Percentiles rank a stretch among this genome's conserved stretches.
These are phyloP conservation scores for Trichoderma aggressivum DNA, from an alignment of 2,329 filamentous ascomycete species.

Conservation along the genomic window DNA sequence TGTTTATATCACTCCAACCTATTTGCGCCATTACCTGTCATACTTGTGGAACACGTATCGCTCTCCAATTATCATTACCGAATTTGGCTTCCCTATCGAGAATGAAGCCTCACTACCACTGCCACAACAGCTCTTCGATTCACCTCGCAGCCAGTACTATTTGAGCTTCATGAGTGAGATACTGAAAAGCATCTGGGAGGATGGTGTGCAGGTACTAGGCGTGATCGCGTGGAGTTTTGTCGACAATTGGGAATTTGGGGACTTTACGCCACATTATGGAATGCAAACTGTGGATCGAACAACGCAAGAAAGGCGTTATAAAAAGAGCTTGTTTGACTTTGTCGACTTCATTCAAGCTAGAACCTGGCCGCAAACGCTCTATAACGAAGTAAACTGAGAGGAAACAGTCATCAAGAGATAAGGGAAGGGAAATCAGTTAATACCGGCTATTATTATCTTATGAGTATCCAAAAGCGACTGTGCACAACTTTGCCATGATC, in stretches of 20 bases:
- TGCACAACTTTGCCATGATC: no score
- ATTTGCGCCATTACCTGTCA: conserved; percentile 52
- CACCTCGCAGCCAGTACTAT: conserved; percentile 53
- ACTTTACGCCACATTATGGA: conserved; percentile 45
- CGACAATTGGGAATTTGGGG: conserved; percentile 57
- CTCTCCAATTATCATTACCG: conserved; percentile 45
- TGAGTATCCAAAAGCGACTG: no score
- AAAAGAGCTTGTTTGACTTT: conserved; percentile 57
- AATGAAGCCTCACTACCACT: conserved; percentile 43
- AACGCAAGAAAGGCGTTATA: conserved; percentile 48
- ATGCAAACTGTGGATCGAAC: conserved; percentile 55
- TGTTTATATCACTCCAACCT: conserved; percentile 57
- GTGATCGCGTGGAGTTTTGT: conserved; percentile 51
- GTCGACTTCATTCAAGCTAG: conserved; percentile 45
- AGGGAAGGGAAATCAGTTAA: no score
- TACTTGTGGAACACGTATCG: conserved; percentile 60
- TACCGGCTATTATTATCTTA: no score
- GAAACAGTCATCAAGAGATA: no score
- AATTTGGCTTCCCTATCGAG: conserved; percentile 57
- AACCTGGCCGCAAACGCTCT: no score
- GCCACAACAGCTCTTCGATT: conserved; percentile 51
- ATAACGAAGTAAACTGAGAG: no score
- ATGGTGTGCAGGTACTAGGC: conserved; percentile 53
- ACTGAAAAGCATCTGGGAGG: conserved; percentile 53
- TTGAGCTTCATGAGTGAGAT: conserved; percentile 52